phyloP scores from a whole-genome alignment of 768 basidiomycete species.

The Lentinula detonsa region DNA sequence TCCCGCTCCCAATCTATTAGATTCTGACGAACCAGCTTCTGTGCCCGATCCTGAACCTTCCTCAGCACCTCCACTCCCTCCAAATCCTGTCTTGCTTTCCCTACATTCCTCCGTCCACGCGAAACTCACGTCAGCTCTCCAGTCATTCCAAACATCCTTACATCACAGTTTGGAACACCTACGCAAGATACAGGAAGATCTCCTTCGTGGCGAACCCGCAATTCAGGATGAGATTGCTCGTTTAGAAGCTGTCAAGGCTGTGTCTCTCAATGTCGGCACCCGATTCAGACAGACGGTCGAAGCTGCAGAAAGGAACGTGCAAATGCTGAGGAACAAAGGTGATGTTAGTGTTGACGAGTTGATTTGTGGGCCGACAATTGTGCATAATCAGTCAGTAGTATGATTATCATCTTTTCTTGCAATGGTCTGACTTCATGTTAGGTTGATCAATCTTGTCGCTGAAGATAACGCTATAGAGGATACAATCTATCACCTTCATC shows the following conservation, averaged over 20 bases:
- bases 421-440: constrained; percentile 22
- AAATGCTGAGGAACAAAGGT: constrained; percentile 74
- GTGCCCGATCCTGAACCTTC: constrained; percentile 7
- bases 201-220: constrained; percentile 86
- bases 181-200: constrained; percentile 75
- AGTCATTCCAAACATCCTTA: constrained; percentile 61
- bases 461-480: constrained; percentile 99
- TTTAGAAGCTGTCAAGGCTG: constrained; percentile 86
- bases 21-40: constrained; percentile 41
- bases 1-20: constrained; percentile 55
- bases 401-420: constrained; percentile 9
- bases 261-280: constrained; percentile 74
- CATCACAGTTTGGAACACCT: constrained; percentile 67
- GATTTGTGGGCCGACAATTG: constrained; percentile 91
- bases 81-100: constrained; percentile 82
- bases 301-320: constrained; percentile 66
- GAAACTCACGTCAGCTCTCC: constrained; percentile 66
- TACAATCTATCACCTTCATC: constrained; percentile 93
- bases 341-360: constrained; percentile 96
- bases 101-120: constrained; percentile 74
- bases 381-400: constrained; percentile 86
- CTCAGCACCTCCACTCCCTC: constrained; percentile 70
- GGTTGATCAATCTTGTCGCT: constrained; percentile 94
- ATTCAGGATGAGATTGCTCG: constrained; percentile 95
- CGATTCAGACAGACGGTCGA: constrained; percentile 59